These are phyloP conservation scores for Rhodotorula toruloides DNA, from an alignment of 768 basidiomycete genomes.

Conservation along the genomic window DNA sequence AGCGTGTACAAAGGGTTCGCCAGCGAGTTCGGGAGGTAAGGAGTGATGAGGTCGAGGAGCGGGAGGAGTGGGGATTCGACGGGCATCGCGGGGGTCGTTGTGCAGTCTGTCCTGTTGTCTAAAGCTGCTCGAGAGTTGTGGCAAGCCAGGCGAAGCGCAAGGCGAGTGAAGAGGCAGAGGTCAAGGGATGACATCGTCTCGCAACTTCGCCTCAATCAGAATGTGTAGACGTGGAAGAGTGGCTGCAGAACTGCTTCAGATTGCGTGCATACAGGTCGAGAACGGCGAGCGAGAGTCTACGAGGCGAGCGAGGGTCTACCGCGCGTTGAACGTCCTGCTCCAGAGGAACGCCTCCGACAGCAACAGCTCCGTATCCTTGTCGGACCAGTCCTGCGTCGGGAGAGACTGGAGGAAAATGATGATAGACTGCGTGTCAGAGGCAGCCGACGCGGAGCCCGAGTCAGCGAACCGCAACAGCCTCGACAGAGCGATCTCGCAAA, in stretches of 20 bases:
- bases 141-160: too few relatives aligned
- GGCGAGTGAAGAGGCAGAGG: too few relatives aligned
- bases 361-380: slow-evolving; percentile 91
- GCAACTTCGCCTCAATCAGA: too few relatives aligned
- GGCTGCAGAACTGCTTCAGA: too few relatives aligned
- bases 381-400: slow-evolving; percentile 74
- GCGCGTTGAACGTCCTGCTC: slow-evolving; percentile 39
- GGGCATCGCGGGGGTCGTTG: neutral
- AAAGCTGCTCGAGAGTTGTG: too few relatives aligned
- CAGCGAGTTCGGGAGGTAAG: slow-evolving; percentile 26
- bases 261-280: neutral
- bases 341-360: slow-evolving; percentile 88
- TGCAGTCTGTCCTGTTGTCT: neutral
- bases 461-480: neutral
- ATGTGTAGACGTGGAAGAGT: too few relatives aligned
- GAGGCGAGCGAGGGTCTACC: neutral
- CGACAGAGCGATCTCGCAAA: neutral
- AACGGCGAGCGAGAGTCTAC: too few relatives aligned
- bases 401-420: slow-evolving; percentile 97
- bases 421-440: slow-evolving; percentile 62
- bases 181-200: too few relatives aligned
- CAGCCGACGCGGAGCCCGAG: neutral
- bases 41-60: slow-evolving; percentile 7
- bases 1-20: slow-evolving; percentile 21
- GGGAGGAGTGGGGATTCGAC: slow-evolving; percentile 14